phyloP scores from a whole-genome alignment of 768 basidiomycete genomes.

The Suillus subalutaceus region DNA sequence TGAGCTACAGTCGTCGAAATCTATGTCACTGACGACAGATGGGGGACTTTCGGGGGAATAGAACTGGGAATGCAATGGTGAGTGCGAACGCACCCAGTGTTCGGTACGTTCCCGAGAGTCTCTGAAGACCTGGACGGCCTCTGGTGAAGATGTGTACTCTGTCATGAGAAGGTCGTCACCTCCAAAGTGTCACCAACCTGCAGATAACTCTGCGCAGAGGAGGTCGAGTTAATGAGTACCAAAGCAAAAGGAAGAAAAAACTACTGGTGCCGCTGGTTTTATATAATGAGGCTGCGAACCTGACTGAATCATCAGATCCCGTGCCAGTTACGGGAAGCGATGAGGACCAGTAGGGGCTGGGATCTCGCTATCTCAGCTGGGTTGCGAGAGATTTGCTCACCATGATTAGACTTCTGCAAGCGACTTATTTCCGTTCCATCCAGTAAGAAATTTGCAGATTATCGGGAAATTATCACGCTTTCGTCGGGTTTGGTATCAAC shows the following conservation, averaged over 20 bases:
- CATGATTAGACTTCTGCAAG: constrained; percentile 28
- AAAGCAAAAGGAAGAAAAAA: constrained; percentile 13
- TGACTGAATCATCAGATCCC: constrained; percentile 23
- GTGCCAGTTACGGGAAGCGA: constrained; percentile 25
- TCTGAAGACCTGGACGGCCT: constrained; percentile 60
- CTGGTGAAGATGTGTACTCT: constrained; percentile 62
- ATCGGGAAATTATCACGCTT: constrained; percentile 21
- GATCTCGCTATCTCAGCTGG: constrained; percentile 10
- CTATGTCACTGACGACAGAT: constrained; percentile 43
- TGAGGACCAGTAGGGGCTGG: constrained; percentile 9
- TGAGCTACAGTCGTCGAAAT: constrained; percentile 38
- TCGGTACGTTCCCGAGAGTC: constrained; percentile 63
- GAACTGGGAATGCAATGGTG: constrained; percentile 38
- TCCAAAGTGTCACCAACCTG: not conserved
- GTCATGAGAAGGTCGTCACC: constrained; percentile 47
- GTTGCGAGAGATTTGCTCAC: constrained; percentile 24
- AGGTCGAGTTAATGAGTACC: constrained; percentile 9
- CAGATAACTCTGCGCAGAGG: constrained; percentile 5
- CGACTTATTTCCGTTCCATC: constrained; percentile 34
- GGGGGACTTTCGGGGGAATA: constrained; percentile 65
- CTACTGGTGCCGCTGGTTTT: constrained; percentile 18
- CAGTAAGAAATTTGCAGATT: constrained; percentile 22
- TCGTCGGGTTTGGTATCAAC: constrained; percentile 29
- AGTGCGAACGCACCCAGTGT: constrained; percentile 60
- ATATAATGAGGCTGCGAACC: constrained; percentile 23